These are phyloP conservation scores for Colletotrichum sp. DNA, from an alignment of 2,329 filamentous ascomycete species.

Conservation along the genomic window DNA sequence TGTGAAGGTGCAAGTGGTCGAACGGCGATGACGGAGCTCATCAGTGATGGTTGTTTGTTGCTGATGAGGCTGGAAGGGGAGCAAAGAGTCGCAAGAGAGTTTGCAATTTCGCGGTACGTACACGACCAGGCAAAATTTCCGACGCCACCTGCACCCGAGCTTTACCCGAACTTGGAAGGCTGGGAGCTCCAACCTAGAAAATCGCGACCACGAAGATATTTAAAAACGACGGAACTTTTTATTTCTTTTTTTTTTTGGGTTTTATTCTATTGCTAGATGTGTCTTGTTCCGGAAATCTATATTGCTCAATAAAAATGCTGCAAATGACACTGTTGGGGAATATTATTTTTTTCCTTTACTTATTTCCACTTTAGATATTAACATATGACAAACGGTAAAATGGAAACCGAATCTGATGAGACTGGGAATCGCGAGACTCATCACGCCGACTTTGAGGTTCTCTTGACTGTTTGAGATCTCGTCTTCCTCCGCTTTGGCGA, in stretches of 20 bases:
- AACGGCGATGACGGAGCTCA: slow-evolving; percentile 22
- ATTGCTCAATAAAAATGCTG: not conserved
- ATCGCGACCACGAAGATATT: not conserved
- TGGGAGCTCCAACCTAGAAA: not conserved
- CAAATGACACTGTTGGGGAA: not conserved
- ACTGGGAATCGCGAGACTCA: not conserved
- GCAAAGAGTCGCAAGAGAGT: slow-evolving; percentile 23
- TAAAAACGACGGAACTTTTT: not conserved
- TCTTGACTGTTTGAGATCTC: slow-evolving; percentile 10
- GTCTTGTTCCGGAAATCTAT: not conserved
- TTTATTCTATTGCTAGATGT: not conserved
- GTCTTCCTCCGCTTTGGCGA: slow-evolving; percentile 19
- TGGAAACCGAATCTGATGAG: not conserved
- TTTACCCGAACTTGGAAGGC: slow-evolving; percentile 33
- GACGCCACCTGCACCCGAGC: slow-evolving; percentile 37
- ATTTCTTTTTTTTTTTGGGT: not conserved
- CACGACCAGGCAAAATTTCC: slow-evolving; percentile 25
- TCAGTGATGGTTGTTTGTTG: slow-evolving; percentile 26
- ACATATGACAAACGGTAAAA: not conserved
- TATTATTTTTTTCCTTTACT: not conserved
- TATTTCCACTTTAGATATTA: not conserved
- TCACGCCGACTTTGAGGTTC: not conserved
- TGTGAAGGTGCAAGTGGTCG: slow-evolving; percentile 21
- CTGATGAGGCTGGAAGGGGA: slow-evolving; percentile 27
- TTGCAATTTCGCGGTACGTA: slow-evolving; percentile 20